These are phyloP conservation scores for Geotrichum restrictum DNA, from an alignment of 1,139 yeast genomes.

Conservation along the genomic window DNA sequence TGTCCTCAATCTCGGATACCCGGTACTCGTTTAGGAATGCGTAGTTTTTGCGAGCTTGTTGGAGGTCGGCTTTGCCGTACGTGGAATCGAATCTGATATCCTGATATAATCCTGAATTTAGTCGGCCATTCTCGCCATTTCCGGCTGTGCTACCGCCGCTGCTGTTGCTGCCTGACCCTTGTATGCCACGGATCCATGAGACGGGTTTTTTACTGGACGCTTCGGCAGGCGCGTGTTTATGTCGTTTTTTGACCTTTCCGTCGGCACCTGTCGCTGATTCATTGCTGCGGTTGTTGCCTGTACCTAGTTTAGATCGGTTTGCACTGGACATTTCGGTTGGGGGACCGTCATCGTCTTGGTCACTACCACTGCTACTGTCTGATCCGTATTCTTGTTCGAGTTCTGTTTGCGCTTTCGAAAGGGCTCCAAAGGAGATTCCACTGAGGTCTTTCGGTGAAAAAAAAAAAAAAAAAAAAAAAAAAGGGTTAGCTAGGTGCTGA, in stretches of 20 bases:
- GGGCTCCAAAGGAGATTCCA: slow-evolving; percentile 55
- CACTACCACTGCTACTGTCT: slow-evolving; percentile 19
- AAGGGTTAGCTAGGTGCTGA: too few relatives aligned
- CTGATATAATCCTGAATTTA: slow-evolving; percentile 53
- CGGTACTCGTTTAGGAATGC: slow-evolving; percentile 83
- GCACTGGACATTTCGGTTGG: slow-evolving; percentile 25
- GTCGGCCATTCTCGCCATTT: too few relatives aligned
- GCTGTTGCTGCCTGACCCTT: slow-evolving; percentile 44
- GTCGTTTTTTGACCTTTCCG: slow-evolving; percentile 25
- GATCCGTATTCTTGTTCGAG: slow-evolving; percentile 34
- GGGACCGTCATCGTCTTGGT: slow-evolving; percentile 26
- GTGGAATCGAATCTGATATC: slow-evolving; percentile 92
- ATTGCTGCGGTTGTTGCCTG: neutral
- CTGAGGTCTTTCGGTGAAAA: slow-evolving; percentile 19
- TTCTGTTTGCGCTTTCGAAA: slow-evolving; percentile 54
- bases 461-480: too few relatives aligned
- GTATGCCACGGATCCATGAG: slow-evolving; percentile 64
- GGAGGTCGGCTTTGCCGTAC: slow-evolving; percentile 73
- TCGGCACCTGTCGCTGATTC: neutral
- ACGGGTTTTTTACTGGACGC: slow-evolving; percentile 70
- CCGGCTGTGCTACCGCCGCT: too few relatives aligned
- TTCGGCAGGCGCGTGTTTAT: slow-evolving; percentile 79
- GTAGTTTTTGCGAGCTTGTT: slow-evolving; percentile 65
- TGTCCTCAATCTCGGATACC: slow-evolving; percentile 54
- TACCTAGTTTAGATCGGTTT: too few relatives aligned